Evolutionary conservation across 768 basidiomycete species (phyloP).

Genomic region (Trametes coccinea): DNA sequence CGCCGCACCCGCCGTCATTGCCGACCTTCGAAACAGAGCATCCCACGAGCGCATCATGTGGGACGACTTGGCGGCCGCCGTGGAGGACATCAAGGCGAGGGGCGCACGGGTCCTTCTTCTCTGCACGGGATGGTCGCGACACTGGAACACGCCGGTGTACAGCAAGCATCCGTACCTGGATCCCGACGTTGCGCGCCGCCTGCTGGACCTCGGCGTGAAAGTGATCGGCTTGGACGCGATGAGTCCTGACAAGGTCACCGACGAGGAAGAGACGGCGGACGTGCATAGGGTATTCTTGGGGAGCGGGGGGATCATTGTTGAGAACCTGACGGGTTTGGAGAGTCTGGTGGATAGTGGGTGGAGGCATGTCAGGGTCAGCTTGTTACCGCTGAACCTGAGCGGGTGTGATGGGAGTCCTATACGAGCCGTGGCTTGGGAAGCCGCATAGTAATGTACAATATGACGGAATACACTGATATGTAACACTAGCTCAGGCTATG

Average conservation of each 20-base stretch:
- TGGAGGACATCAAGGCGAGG: constrained; percentile 35
- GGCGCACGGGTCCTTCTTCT: constrained; percentile 52
- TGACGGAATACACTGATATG: not conserved
- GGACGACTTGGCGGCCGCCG: constrained; percentile 46
- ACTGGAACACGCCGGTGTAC: constrained; percentile 52
- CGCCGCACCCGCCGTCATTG: constrained; percentile 49
- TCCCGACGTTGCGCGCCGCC: constrained; percentile 48
- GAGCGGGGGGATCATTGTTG: constrained; percentile 62
- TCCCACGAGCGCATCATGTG: constrained; percentile 55
- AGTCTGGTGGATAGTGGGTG: constrained; percentile 33
- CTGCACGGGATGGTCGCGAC: constrained; percentile 66
- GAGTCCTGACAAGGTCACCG: constrained; percentile 58
- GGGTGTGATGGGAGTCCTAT: constrained; percentile 69
- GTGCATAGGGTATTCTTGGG: constrained; percentile 66
- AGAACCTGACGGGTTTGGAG: constrained; percentile 64
- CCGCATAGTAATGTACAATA: not conserved
- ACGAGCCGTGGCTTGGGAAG: constrained; percentile 62
- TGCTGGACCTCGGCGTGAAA: constrained; percentile 52
- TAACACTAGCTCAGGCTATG: not conserved
- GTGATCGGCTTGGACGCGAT: constrained; percentile 65
- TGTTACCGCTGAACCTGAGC: constrained; percentile 59
- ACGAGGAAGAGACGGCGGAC: constrained; percentile 23
- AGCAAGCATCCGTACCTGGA: constrained; percentile 66
- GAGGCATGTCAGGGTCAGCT: constrained; percentile 44
- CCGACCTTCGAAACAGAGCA: constrained; percentile 51